Percentiles rank a stretch among this genome's conserved stretches.
Evolutionary conservation across 2,329 filamentous ascomycete genomes (phyloP).

Genomic region (Penicillium glabrum): DNA sequence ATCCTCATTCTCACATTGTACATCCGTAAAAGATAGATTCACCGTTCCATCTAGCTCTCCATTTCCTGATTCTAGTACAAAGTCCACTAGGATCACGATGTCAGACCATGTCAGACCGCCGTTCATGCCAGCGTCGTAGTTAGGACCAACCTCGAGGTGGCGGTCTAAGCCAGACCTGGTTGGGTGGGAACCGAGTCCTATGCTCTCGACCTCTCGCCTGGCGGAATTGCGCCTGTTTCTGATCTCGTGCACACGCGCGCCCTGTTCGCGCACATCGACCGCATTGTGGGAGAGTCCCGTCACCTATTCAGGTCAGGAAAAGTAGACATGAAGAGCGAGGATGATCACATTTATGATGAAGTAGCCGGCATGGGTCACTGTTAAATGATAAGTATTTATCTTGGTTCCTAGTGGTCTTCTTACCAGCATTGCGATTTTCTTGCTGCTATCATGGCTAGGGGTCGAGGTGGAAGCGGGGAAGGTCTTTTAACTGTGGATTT

Average conservation of each 20-base stretch:
- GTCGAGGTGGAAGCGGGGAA: conserved; percentile 3
- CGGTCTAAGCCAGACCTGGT: conserved; percentile 23
- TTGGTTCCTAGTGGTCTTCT: background rate
- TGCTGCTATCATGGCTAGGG: conserved; percentile 8
- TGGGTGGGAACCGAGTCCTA: conserved; percentile 19
- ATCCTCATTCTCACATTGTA: background rate
- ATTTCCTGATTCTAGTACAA: conserved; percentile 21
- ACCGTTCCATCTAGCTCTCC: conserved; percentile 8
- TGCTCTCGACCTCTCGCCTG: conserved; percentile 7
- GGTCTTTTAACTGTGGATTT: background rate
- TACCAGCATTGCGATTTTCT: conserved; percentile 18
- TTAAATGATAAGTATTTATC: background rate
- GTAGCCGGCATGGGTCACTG: conserved; percentile 21
- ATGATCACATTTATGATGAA: conserved; percentile 22
- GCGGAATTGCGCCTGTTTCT: conserved; percentile 13
- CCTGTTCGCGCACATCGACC: conserved; percentile 18
- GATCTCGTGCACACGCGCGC: conserved; percentile 12
- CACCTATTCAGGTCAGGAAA: conserved; percentile 9
- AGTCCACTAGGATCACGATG: conserved; percentile 13
- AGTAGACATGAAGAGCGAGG: background rate
- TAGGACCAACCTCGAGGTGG: conserved; percentile 19
- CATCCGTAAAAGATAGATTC: background rate
- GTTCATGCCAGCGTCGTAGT: no score
- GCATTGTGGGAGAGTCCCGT: conserved; percentile 19
- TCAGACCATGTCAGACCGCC: conserved; percentile 14